These are phyloP conservation scores for Brassica juncea DNA, from an alignment of 345 rosid genomes.

Conservation along the genomic window DNA sequence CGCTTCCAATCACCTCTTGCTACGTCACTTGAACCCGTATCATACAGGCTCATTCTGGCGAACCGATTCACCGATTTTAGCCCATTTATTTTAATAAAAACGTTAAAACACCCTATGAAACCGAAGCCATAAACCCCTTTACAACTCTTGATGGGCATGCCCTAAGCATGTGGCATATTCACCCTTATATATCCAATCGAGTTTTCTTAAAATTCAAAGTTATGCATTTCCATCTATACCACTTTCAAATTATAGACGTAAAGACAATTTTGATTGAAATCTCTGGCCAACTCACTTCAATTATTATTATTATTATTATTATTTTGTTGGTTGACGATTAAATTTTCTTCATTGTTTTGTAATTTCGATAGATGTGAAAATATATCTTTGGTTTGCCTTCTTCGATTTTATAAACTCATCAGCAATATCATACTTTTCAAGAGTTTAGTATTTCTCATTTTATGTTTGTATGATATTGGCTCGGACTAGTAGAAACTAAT, in stretches of 20 bases:
- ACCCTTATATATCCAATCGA: neutral
- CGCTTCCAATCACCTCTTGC: no score
- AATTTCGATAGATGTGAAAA: neutral
- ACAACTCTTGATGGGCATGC: no score
- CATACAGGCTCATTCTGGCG: no score
- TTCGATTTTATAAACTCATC: neutral
- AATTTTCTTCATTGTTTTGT: neutral
- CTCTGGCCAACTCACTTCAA: neutral
- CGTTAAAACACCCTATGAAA: no score
- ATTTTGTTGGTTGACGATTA: neutral
- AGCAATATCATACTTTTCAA: neutral
- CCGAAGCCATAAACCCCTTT: no score
- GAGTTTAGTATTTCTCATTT: neutral
- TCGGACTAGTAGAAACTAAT: neutral
- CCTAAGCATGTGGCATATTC: neutral
- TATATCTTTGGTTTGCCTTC: neutral
- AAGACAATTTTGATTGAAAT: neutral
- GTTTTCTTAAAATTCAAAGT: neutral
- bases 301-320: neutral
- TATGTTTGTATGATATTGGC: neutral
- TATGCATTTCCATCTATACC: neutral
- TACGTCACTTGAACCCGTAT: no score
- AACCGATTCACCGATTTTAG: no score
- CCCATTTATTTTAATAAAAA: no score
- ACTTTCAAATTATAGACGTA: neutral